phyloP scores from a whole-genome alignment of 2,329 filamentous ascomycete genomes.

The Ustulina deusta region DNA sequence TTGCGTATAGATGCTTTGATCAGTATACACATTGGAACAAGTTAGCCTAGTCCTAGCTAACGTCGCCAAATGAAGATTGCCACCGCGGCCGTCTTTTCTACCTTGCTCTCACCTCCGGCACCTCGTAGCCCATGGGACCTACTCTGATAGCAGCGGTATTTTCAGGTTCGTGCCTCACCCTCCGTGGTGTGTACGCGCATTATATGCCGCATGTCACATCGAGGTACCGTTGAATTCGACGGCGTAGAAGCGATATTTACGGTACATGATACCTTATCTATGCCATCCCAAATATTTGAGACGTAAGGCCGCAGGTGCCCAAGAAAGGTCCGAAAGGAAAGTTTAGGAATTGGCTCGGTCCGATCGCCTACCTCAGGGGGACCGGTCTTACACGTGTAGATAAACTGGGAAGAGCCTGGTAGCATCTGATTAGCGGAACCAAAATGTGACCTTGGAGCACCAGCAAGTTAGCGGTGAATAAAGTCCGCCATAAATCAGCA shows the following conservation, averaged over 20 bases:
- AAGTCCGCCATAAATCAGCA: background rate
- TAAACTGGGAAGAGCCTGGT: constrained; percentile 3
- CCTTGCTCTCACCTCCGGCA: background rate
- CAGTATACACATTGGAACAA: background rate
- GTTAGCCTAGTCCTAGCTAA: background rate
- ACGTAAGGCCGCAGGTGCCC: constrained; percentile 20
- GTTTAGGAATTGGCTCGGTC: constrained; percentile 35
- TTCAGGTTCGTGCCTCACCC: background rate
- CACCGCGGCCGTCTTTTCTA: background rate
- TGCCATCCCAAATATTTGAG: background rate
- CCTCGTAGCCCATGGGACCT: background rate
- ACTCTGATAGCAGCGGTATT: constrained; percentile 13
- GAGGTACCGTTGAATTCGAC: background rate
- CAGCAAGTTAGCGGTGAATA: background rate
- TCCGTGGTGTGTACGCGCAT: constrained; percentile 6
- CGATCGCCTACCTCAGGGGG: constrained; percentile 19
- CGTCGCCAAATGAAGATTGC: background rate
- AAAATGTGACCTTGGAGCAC: background rate
- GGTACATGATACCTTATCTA: background rate
- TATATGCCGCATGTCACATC: constrained; percentile 27
- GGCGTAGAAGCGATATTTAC: background rate
- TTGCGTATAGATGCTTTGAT: background rate
- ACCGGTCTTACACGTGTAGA: too few species aligned
- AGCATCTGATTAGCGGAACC: constrained; percentile 10
- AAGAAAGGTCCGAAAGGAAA: constrained; percentile 39